phyloP scores from a whole-genome alignment of 805 yeast species.

The Candida ulmi region DNA sequence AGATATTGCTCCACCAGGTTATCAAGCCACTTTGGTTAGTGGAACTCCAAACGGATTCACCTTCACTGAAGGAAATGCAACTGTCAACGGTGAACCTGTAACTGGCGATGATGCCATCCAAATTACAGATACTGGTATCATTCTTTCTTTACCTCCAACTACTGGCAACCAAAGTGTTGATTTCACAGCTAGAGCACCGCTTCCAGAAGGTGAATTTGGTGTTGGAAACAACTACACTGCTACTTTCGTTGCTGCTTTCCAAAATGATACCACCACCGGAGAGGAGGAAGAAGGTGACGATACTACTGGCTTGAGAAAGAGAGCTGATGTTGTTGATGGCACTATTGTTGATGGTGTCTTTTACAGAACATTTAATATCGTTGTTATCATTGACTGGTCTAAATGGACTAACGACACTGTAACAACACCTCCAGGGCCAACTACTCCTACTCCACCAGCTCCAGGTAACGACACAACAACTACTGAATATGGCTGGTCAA shows the following conservation, averaged over 20 bases:
- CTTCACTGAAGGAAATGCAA: not conserved
- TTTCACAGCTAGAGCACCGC: not conserved
- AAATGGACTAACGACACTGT: conserved; percentile 7
- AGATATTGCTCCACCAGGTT: not conserved
- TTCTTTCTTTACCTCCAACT: not conserved
- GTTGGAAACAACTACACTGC: not conserved
- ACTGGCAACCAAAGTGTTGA: not conserved
- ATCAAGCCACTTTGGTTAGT: not conserved
- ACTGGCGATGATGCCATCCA: not conserved
- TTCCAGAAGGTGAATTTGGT: not conserved
- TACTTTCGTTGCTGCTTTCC: not conserved
- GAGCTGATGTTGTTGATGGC: too few relatives aligned
- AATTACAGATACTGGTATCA: not conserved
- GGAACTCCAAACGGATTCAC: not conserved
- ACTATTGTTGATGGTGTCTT: too few relatives aligned
- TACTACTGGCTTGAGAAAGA: not conserved
- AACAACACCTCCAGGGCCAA: conserved; percentile 20
- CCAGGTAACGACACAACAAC: too few relatives aligned
- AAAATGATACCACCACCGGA: too few relatives aligned
- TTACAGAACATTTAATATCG: not conserved
- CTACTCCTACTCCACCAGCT: conserved; percentile 20
- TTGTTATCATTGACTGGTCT: not conserved
- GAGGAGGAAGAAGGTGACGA: too few relatives aligned
- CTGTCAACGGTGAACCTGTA: not conserved
- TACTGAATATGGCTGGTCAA: conserved; percentile 3